Evolutionary conservation across 2,329 filamentous ascomycete genomes (phyloP), one percentile per base, ranked within the genome.

Genomic region (Phialophora expanda): DNA sequence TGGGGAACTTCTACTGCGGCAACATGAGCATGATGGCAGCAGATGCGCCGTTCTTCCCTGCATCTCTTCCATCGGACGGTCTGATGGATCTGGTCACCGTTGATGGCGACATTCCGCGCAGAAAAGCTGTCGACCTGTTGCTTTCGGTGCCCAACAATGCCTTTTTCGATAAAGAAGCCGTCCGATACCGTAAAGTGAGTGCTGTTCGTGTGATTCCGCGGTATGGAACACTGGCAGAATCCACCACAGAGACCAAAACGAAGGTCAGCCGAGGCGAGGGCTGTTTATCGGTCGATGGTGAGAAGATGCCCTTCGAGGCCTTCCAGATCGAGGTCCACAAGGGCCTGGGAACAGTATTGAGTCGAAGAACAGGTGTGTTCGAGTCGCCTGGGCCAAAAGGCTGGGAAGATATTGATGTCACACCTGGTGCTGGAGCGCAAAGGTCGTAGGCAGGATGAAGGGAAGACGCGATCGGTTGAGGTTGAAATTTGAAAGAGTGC

Each of bases 11-110:
- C 76, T 98, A 96, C 78, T 91, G 89, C 34, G 95, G 95, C 68
- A 99, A 97, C 76, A 96, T 98, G 89, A 88, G 90, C 26, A 96
- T 90, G 78, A 94, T 99, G 92, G 89, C 93, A 0, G 85, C 92
- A 12, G 89, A 94, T 70, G 85, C 89, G 65, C 92, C 93, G 74
- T 96, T 98, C 81, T 99, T 96, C 83, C 84, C 92, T 28, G 89
- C 91, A 0, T 86, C 94, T 0, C 84, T 94, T 8, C 90, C 93
- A 14, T 88, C 88, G 53, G 95, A 99, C 74, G 95, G 94, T 11
- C 84, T 89, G 68, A 87, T 97, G 80, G 95, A 99, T 76, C 82
- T 98, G 11, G 84, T 97, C 65, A 90, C 86, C 58, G 88, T 96
- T 67, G 86, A 92, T 65, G 93, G 92, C 65, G 88, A 91, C 70